Percentiles rank a stretch among this genome's conserved stretches.
These are phyloP conservation scores for Lactarius hatsudake DNA, from an alignment of 768 basidiomycete genomes.

Conservation along the genomic window DNA sequence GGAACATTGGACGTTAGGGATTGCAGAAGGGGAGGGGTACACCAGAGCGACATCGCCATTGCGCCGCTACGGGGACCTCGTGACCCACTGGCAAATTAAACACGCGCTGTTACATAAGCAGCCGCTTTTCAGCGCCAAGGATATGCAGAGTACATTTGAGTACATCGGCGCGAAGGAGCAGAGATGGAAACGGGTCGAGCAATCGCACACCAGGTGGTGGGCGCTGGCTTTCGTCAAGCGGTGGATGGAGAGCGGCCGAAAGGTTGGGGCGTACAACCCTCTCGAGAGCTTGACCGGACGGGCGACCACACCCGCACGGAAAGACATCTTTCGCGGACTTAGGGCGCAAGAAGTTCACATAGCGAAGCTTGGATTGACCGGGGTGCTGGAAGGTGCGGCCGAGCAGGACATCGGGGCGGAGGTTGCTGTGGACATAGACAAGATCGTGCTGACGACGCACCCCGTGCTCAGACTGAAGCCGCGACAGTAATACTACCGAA, in stretches of 20 bases:
- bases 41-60: constrained; percentile 81
- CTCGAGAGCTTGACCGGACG: constrained; percentile 32
- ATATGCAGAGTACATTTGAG: constrained; percentile 44
- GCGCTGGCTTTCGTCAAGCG: constrained; percentile 40
- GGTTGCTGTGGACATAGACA: constrained; percentile 32
- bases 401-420: constrained; percentile 31
- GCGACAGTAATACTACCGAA: not conserved
- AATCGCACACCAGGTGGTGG: constrained; percentile 41
- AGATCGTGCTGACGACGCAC: constrained; percentile 29
- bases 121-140: constrained; percentile 45
- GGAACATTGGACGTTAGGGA: constrained; percentile 66
- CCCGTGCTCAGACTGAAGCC: constrained; percentile 11
- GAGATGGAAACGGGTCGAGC: constrained; percentile 33
- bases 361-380: constrained; percentile 32
- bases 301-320: constrained; percentile 27
- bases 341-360: constrained; percentile 30
- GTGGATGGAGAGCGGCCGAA: constrained; percentile 33
- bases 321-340: constrained; percentile 13
- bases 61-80: constrained; percentile 77
- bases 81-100: constrained; percentile 94
- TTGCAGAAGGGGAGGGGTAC: constrained; percentile 78
- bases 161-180: constrained; percentile 41
- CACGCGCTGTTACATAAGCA: constrained; percentile 50
- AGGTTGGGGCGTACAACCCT: constrained; percentile 31
- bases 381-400: constrained; percentile 24